A percentile compares a stretch with the other conserved stretches of the same genome.
These are phyloP conservation scores for Hirsutella minnesotensis DNA, from an alignment of 2,329 filamentous ascomycete genomes.

Conservation along the genomic window DNA sequence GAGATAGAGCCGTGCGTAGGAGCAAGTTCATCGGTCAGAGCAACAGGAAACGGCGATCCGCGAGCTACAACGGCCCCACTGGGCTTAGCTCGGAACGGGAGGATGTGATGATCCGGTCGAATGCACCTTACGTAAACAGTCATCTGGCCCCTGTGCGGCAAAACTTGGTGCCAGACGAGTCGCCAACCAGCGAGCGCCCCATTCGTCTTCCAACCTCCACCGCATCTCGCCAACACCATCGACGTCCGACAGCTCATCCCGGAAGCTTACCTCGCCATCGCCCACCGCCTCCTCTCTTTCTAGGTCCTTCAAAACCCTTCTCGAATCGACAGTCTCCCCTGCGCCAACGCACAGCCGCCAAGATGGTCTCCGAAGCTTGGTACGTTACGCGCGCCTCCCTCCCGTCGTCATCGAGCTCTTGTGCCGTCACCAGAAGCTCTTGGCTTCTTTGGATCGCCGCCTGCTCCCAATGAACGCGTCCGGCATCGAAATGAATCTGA, in stretches of 20 bases:
- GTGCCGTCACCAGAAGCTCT: constrained; percentile 17
- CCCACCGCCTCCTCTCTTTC: constrained; percentile 1
- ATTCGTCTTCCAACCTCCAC: constrained; percentile 24
- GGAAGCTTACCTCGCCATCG: constrained; percentile 13
- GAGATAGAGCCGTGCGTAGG: too few relatives aligned
- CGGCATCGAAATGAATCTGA: background rate
- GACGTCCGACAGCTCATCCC: constrained; percentile 11
- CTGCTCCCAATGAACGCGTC: background rate
- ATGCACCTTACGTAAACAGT: constrained; percentile 17
- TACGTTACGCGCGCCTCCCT: constrained; percentile 40
- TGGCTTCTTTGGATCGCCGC: constrained; percentile 9
- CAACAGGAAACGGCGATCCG: too few relatives aligned
- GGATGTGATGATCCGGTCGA: constrained; percentile 6
- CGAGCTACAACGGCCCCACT: background rate
- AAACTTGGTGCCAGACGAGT: constrained; percentile 19
- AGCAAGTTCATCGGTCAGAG: too few relatives aligned
- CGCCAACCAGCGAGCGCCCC: constrained; percentile 21
- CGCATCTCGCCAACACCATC: constrained; percentile 12
- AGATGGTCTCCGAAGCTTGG: constrained; percentile 74
- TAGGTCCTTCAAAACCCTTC: constrained; percentile 4
- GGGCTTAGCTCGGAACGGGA: background rate
- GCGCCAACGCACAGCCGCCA: constrained; percentile 26
- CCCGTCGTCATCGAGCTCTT: constrained; percentile 13
- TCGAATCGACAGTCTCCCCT: constrained; percentile 6
- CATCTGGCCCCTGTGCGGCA: background rate